These are phyloP conservation scores for Prillingera fragicola DNA, from an alignment of 1,284 basidiomycete genomes.

Conservation along the genomic window DNA sequence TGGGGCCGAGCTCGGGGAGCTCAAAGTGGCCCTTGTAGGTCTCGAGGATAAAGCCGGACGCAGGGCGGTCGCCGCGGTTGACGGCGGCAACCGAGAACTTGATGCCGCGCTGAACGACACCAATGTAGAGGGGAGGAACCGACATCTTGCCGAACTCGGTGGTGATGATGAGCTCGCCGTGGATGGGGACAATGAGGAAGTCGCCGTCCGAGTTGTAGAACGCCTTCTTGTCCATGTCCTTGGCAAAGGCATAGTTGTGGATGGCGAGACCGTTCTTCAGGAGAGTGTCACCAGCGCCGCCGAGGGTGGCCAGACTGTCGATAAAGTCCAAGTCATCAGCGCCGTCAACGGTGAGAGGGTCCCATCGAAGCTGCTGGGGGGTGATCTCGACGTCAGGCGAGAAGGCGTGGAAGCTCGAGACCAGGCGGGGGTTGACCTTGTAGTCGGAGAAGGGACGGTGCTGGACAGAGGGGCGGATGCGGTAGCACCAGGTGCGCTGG, in stretches of 20 bases:
- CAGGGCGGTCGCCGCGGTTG: neutral
- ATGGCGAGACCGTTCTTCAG: constrained; percentile 59
- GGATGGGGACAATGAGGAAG: constrained; percentile 61
- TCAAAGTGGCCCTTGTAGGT: constrained; percentile 61
- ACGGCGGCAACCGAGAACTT: constrained; percentile 56
- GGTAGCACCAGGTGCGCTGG: constrained; percentile 49
- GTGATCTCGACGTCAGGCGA: constrained; percentile 34
- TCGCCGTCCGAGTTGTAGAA: constrained; percentile 66
- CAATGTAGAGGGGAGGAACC: constrained; percentile 61
- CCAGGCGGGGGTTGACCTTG: constrained; percentile 3
- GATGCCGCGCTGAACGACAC: constrained; percentile 61
- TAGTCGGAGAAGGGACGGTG: constrained; percentile 44
- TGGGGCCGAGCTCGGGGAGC: constrained; percentile 62
- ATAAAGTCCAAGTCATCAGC: constrained; percentile 55
- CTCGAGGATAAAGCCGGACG: constrained; percentile 54
- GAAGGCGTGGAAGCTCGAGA: constrained; percentile 8
- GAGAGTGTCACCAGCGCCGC: constrained; percentile 61
- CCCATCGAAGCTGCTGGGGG: constrained; percentile 64
- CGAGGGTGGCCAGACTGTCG: constrained; percentile 60
- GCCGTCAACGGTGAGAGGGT: constrained; percentile 49
- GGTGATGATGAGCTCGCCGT: constrained; percentile 61
- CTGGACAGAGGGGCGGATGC: constrained; percentile 59
- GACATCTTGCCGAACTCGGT: constrained; percentile 65
- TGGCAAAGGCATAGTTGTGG: constrained; percentile 60
- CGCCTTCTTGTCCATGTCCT: constrained; percentile 60